Evolutionary conservation across 192 early-diverging fungal species (phyloP), one percentile per base, ranked within the genome.

Genomic region (Podila verticillata): DNA sequence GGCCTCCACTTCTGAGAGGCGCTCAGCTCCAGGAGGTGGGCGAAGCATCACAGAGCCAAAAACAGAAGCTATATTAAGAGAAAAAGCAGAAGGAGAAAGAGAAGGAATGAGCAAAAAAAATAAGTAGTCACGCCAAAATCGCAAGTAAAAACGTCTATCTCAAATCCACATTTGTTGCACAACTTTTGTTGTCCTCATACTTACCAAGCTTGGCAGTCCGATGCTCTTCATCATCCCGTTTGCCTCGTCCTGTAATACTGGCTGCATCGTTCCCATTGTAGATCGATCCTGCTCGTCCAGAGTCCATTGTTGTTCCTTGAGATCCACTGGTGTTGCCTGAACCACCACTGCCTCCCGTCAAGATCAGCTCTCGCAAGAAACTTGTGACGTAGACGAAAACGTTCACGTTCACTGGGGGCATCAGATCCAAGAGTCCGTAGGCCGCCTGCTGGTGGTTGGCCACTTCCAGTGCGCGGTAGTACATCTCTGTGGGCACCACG

Each of bases 371-470:
- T 15, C 87, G 72, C 62, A 97, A 73, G 66, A 97, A 96, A 26
- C 88, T 88, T n/a, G 90, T 86, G 44, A 97, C 64, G 69, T 96
- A 97, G 29, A 93, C 85, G 48, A 97, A 91, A 2, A 92, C 91
- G 64, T 94, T 92, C 28, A 89, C 89, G 84, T 93, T 89, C 19
- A 89, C 85, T 0, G 85, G 81, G 9, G 94, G 92, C 70, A 85
- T 83, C 22, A 82, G 47, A 62, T 82, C 64, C 60, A 73, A 49
- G 4, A 67, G 64, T 13, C 67, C 67, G 64, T 81, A 34, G 48
- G 87, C 61, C 58, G 84, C 74, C 75, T 84, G 61, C 63, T 81
- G 39, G 86, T 73, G 63, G 10, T 63, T 68, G 0, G 75, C 91
- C 0, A 92, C 92, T 68, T 88, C 88, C 17, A 94, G 69, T 29